phyloP scores from a whole-genome alignment of 176 grass and related monocot species.

The Pontederia crassipes region DNA sequence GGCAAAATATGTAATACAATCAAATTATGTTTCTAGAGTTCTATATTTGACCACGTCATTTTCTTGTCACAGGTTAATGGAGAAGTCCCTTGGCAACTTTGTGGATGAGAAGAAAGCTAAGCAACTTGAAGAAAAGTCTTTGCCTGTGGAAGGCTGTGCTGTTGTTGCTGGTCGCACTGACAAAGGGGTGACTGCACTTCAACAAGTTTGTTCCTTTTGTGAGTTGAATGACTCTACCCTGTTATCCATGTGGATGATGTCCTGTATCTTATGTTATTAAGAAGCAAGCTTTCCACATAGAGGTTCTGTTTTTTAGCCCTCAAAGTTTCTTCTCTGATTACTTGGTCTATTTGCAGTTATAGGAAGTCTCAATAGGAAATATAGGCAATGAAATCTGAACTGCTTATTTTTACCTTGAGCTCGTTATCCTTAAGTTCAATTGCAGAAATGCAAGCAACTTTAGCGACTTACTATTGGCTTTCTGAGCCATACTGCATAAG shows the following conservation, averaged over 20 bases:
- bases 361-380: too few species aligned
- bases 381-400: too few species aligned
- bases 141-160: constrained; percentile 81
- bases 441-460: too few species aligned
- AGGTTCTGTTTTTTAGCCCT: background rate
- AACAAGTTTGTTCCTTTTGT: constrained; percentile 99
- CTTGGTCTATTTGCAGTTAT: too few species aligned
- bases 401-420: too few species aligned
- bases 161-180: constrained; percentile 77
- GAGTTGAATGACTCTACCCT: constrained; percentile 38
- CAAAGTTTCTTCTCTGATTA: too few species aligned
- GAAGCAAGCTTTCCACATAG: background rate
- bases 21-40: background rate
- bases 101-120: constrained; percentile 84
- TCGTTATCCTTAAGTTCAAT: too few species aligned
- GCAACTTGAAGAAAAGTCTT: constrained; percentile 59
- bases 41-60: constrained; percentile 2
- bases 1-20: background rate
- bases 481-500: too few species aligned
- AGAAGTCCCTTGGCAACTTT: constrained; percentile 73
- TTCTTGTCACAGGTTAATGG: constrained; percentile 37
- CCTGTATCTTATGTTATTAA: background rate
- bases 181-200: constrained; percentile 94
- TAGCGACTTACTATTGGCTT: too few species aligned
- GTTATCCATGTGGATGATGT: background rate